These are phyloP conservation scores for Calonectria ilicicola DNA, from an alignment of 2,329 filamentous ascomycete species.

Conservation along the genomic window DNA sequence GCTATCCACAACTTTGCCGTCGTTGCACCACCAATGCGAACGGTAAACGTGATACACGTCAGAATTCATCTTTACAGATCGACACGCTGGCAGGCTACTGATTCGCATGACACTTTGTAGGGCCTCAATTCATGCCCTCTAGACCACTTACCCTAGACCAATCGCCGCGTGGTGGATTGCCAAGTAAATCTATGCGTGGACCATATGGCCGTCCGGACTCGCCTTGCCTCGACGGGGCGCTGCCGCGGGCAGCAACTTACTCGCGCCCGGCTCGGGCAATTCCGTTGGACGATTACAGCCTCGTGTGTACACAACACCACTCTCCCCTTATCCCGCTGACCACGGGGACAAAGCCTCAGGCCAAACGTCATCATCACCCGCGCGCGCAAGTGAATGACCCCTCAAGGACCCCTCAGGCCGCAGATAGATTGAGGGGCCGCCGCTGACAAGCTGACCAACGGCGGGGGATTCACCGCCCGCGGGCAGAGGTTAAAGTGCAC, in stretches of 20 bases:
- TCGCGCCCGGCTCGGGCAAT: not conserved
- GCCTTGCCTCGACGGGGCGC: conserved; percentile 1
- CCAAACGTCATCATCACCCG: not conserved
- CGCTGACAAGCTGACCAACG: conserved; percentile 25
- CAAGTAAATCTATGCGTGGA: not conserved
- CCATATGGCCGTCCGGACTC: not conserved
- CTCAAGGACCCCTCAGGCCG: not conserved
- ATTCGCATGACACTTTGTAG: conserved; percentile 8
- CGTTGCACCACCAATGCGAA: conserved; percentile 24
- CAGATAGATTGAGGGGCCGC: conserved; percentile 14
- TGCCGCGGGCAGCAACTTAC: not conserved
- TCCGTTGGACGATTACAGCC: not conserved
- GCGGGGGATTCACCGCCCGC: conserved; percentile 20
- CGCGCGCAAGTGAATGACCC: not conserved
- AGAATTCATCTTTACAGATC: conserved; percentile 4
- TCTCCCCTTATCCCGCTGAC: conserved; percentile 3
- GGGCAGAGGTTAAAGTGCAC: conserved; percentile 6
- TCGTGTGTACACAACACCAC: not conserved
- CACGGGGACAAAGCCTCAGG: conserved; percentile 1
- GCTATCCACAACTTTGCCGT: conserved; percentile 3
- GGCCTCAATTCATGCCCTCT: conserved; percentile 18
- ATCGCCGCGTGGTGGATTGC: not conserved
- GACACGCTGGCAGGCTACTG: conserved; percentile 16
- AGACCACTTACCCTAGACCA: conserved; percentile 8
- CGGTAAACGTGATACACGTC: conserved; percentile 14